Evolutionary conservation across 2,329 filamentous ascomycete genomes (phyloP).

Genomic region (Fusarium pseudograminearum): DNA sequence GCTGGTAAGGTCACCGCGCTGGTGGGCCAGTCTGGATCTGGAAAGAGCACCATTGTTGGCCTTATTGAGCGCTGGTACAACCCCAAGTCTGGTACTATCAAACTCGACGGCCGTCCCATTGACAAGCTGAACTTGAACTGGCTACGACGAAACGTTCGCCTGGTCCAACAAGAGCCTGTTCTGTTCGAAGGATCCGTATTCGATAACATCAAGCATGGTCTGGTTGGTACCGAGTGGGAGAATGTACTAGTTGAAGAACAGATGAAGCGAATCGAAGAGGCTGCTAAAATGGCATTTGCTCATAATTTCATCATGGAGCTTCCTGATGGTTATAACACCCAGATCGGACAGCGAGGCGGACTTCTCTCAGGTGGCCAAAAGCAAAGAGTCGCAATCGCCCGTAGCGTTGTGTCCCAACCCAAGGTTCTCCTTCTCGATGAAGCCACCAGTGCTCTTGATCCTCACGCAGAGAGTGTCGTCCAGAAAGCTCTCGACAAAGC

Average conservation of each 20-base stretch:
- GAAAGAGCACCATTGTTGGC: slow-evolving; percentile 56
- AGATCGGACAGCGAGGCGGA: slow-evolving; percentile 72
- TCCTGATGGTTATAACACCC: slow-evolving; percentile 63
- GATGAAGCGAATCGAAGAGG: slow-evolving; percentile 57
- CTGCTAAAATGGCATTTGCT: slow-evolving; percentile 63
- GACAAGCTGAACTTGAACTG: slow-evolving; percentile 54
- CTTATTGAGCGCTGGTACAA: slow-evolving; percentile 57
- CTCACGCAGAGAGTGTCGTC: slow-evolving; percentile 60
- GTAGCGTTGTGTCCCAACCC: slow-evolving; percentile 71
- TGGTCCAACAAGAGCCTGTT: slow-evolving; percentile 59
- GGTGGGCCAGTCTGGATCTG: slow-evolving; percentile 55
- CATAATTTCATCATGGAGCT: slow-evolving; percentile 63
- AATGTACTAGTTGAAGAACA: slow-evolving; percentile 56
- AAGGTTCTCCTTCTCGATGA: slow-evolving; percentile 74
- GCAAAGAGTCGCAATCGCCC: slow-evolving; percentile 73
- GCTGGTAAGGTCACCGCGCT: slow-evolving; percentile 60
- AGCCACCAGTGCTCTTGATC: slow-evolving; percentile 68
- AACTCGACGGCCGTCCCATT: slow-evolving; percentile 53
- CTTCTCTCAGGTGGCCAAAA: slow-evolving; percentile 75
- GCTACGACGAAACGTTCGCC: slow-evolving; percentile 54
- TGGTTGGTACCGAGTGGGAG: slow-evolving; percentile 58
- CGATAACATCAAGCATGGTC: slow-evolving; percentile 65
- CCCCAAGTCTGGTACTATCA: slow-evolving; percentile 51
- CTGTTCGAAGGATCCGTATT: slow-evolving; percentile 63
- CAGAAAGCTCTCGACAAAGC: slow-evolving; percentile 66